These are phyloP conservation scores for Dimocarpus longan DNA, from an alignment of 345 rosid species.

Conservation along the genomic window DNA sequence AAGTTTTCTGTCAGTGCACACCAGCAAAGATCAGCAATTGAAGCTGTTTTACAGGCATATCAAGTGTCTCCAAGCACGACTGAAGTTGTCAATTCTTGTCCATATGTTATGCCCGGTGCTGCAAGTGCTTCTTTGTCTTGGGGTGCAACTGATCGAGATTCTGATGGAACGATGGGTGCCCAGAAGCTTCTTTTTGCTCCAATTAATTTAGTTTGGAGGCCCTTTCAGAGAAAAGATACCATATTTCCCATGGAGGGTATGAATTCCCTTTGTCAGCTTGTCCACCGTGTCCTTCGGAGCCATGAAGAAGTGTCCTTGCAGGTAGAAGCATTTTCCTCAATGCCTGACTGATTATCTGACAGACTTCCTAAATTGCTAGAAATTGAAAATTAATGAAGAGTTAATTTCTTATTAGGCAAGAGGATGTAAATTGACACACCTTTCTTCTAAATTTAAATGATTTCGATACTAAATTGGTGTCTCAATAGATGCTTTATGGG, in stretches of 20 bases:
- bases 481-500: neutral
- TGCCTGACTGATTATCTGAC: neutral
- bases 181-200: conserved; percentile 73
- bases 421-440: neutral
- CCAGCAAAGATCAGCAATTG: conserved; percentile 82
- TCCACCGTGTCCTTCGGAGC: conserved; percentile 65
- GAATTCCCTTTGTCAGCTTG: conserved; percentile 70
- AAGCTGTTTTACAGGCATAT: conserved; percentile 75
- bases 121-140: conserved; percentile 73
- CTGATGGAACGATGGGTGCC: conserved; percentile 48
- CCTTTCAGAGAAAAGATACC: conserved; percentile 78
- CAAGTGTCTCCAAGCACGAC: conserved; percentile 70
- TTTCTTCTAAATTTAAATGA: neutral
- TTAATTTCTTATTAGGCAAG: neutral
- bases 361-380: neutral
- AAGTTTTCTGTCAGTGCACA: conserved; percentile 98
- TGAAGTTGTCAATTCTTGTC: conserved; percentile 83
- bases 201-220: conserved; percentile 61
- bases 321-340: conserved; percentile 41
- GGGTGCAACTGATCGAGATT: conserved; percentile 57
- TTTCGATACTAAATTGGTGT: neutral
- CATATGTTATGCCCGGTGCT: conserved; percentile 74
- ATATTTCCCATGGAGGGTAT: conserved; percentile 83
- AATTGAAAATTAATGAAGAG: neutral
- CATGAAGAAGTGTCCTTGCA: conserved; percentile 85